Conservation (phyloP, 305 asterid species). For the Lippia alba region DNA sequence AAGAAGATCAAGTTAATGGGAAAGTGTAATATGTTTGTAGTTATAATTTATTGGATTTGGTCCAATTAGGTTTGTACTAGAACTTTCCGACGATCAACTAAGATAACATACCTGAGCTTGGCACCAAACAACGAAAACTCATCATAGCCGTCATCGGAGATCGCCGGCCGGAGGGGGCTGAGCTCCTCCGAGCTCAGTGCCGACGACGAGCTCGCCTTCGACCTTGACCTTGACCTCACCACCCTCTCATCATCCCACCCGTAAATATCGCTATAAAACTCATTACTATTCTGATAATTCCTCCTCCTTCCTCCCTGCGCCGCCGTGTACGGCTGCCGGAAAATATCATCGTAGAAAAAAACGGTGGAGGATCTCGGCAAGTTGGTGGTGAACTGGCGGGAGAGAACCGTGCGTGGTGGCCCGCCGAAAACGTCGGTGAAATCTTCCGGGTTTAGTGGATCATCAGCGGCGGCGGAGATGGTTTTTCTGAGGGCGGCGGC, state of each 20-base stretch:
- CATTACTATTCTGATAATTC: not conserved
- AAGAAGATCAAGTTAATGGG: no score
- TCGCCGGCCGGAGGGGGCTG: conserved; percentile 69
- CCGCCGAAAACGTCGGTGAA: conserved; percentile 81
- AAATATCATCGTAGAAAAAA: conserved; percentile 56
- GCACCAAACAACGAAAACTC: conserved; percentile 60
- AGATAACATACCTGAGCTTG: conserved; percentile 57
- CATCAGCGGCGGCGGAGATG: conserved; percentile 24
- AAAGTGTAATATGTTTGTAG: no score
- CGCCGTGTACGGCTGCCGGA: conserved; percentile 49
- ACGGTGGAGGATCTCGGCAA: conserved; percentile 32
- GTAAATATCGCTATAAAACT: conserved; percentile 60
- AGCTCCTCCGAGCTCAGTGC: conserved; percentile 71
- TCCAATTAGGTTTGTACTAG: no score
- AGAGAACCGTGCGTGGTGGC: conserved; percentile 64
- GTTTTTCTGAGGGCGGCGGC: conserved; percentile 20
- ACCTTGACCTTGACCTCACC: conserved; percentile 63
- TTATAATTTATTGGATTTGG: no score
- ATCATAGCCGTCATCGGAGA: conserved; percentile 40
- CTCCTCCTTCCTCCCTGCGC: conserved; percentile 25
- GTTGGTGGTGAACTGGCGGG: conserved; percentile 51
- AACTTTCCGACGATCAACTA: no score
- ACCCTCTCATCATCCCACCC: conserved; percentile 57
- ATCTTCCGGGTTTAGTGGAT: conserved; percentile 46
- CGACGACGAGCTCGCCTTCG: conserved; percentile 70